Evolutionary conservation across 2,329 filamentous ascomycete species (phyloP), one percentile per base, ranked within the genome.

Genomic region (Ascocoryne sarcoides): DNA sequence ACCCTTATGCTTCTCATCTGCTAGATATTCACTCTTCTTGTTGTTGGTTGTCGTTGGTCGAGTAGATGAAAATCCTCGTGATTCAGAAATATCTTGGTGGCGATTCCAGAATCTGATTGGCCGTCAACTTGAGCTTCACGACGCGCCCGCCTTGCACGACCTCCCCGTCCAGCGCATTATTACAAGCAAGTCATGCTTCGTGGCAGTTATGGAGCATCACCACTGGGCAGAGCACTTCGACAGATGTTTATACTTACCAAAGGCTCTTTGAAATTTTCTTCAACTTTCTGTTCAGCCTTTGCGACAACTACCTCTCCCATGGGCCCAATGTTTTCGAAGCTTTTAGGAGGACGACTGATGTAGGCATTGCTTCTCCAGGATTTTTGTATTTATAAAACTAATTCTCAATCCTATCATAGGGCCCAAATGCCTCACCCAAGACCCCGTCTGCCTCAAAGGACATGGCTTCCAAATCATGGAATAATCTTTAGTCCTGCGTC

Each of bases 381-480:
- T 12, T 16, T 4, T 17, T 17, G 16, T 19, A n/a, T 16, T n/a
- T 16, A 9, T n/a, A 15, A 20, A 5, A 17, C 14, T 16, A 32
- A 17, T 20, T 7, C 29, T 14, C 18, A 18, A 30, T 19, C 17
- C 43, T 49, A 42, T 49, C 35, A 3, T n/a, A 5, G 17, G 28
- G 14, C 31, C 20, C 26, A 47, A 45, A 9, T 45, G n/a, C 28
- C 46, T 32, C 39, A 34, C 19, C 29, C 39, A 9, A 41, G 34
- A 36, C 17, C 32, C 17, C 10, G 37, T 28, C 30, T 37, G 23
- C 38, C 39, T 14, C 34, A 34, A 20, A 33, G 55, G 36, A 49
- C 59, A 19, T 68, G 65, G 65, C 56, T 58, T 38, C 56, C 60
- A 4, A 56, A 49, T n/a, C 54, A 59, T 39, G 63, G 64, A 28